Evolutionary conservation across 352 stramenopile species (phyloP), one percentile per base, ranked within the genome.

Genomic region (Peronospora destructor): DNA sequence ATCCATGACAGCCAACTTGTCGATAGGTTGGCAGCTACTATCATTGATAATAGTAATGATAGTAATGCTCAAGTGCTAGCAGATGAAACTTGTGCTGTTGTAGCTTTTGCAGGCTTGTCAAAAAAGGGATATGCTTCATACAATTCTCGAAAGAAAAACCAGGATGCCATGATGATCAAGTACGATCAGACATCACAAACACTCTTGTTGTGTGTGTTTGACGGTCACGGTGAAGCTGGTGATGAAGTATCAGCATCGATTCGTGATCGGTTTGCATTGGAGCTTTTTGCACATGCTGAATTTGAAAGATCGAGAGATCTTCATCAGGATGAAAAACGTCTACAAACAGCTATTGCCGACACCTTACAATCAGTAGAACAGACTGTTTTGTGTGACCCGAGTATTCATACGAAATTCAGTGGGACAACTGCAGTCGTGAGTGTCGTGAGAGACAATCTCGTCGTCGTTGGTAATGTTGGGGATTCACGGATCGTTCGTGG

Each of bases 111-210:
- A 0, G 81, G 81, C 0, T 64, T 87, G 2, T 86, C 71, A n/a
- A 91, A 91, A 66, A 89, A 88, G 39, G 80, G 77, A 0, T 91
- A 91, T 42, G 77, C 81, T 42, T 76, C 84, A 39, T 98, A 98
- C 66, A 98, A 98, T 57, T 91, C 91, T 12, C 82, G 94, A 33
- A 98, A 98, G 76, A 98, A 98, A 71, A 98, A 98, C 65, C 95
- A 98, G 52, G 95, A 98, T 68, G 77, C 89, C 21, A 85, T 98
- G 61, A 90, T 98, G 53, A 98, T 98, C 78, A 78, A 88, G 11
- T 90, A 97, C 53, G 90, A 98, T 57, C 49, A 77, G 0, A 71
- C 76, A 6, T 95, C 93, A 9, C 94, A 95, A 49, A 91, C 87
- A 41, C 73, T 98, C 17, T 76, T 98, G 44, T 78, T 98, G 6